Conservation (phyloP, 208 protist species). For the Acanthamoeba triangularis region DNA sequence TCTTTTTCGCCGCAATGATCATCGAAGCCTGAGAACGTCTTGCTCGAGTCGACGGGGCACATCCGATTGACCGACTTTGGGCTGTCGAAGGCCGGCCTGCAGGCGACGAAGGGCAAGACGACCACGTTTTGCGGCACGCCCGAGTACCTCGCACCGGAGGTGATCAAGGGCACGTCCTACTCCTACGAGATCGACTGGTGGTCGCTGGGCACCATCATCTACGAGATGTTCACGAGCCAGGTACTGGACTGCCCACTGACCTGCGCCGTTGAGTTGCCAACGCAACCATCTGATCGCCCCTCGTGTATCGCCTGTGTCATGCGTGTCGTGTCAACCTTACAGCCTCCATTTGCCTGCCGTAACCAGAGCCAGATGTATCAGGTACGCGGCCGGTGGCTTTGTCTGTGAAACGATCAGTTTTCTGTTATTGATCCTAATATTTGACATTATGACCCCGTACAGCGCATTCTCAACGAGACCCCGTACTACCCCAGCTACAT, state of each 20-base stretch:
- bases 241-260: conserved; percentile 78
- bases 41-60: conserved; percentile 76
- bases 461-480: conserved; percentile 85
- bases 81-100: conserved; percentile 76
- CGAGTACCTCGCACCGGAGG: conserved; percentile 84
- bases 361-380: conserved; percentile 89
- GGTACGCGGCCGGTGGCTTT: background rate
- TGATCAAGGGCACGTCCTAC: conserved; percentile 83
- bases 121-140: conserved; percentile 88
- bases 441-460: background rate
- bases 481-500: conserved; percentile 83
- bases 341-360: conserved; percentile 90
- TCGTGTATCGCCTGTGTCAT: background rate
- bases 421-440: too few species aligned
- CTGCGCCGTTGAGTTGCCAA: conserved; percentile 81
- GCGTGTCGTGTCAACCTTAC: conserved; percentile 51
- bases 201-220: conserved; percentile 85
- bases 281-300: background rate
- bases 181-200: conserved; percentile 86
- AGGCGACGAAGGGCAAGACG: conserved; percentile 79
- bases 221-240: conserved; percentile 87
- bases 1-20: background rate
- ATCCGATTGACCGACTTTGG: conserved; percentile 40
- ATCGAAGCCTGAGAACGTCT: conserved; percentile 87
- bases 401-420: background rate